phyloP scores from a whole-genome alignment of 164 flowering plant genomes.

The Macadamia tetraphylla region DNA sequence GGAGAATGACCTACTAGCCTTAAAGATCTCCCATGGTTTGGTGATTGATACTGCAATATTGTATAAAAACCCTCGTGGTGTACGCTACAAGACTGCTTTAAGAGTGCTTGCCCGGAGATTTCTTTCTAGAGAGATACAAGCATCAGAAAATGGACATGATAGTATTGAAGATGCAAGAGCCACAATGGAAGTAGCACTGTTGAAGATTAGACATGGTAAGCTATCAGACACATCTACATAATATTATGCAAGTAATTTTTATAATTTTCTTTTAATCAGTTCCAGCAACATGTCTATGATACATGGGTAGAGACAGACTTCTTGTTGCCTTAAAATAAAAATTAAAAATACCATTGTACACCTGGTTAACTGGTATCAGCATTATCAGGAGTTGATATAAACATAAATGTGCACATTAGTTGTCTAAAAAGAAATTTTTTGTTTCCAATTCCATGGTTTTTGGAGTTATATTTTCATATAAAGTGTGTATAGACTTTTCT shows the following conservation, averaged over 20 bases:
- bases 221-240: background rate
- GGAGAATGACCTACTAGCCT: slow-evolving; percentile 90
- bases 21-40: slow-evolving; percentile 67
- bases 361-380: too few relatives aligned
- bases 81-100: slow-evolving; percentile 70
- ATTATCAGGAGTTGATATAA: too few relatives aligned
- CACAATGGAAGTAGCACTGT: slow-evolving; percentile 81
- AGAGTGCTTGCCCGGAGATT: slow-evolving; percentile 72
- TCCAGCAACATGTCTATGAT: background rate
- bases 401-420: too few relatives aligned
- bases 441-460: too few relatives aligned
- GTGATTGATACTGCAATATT: slow-evolving; percentile 91
- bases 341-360: background rate
- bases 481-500: too few relatives aligned
- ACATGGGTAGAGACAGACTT: background rate
- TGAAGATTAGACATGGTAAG: slow-evolving; percentile 80
- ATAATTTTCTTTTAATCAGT: background rate
- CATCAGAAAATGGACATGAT: slow-evolving; percentile 81
- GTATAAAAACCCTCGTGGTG: slow-evolving; percentile 77
- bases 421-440: too few relatives aligned
- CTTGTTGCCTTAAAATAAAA: background rate
- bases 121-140: slow-evolving; percentile 81
- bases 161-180: slow-evolving; percentile 96
- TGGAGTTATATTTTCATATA: too few relatives aligned
- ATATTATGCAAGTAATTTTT: background rate